Evolutionary conservation across 106 monocot genomes (phyloP).

Genomic region (Platanthera guangdongensis): DNA sequence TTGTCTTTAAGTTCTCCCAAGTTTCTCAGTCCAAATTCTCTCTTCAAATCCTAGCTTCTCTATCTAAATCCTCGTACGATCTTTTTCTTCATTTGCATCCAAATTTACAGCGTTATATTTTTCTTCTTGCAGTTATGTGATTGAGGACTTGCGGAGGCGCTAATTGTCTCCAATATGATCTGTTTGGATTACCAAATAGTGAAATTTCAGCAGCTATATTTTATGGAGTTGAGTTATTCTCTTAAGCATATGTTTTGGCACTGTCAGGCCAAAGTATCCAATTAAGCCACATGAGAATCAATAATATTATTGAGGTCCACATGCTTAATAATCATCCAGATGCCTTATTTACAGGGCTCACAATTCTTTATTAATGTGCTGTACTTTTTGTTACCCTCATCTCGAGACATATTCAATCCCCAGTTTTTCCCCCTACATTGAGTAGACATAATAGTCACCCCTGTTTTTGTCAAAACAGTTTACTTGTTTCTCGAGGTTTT

Average conservation of each 20-base stretch:
- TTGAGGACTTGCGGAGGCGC: too few relatives aligned
- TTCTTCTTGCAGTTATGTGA: too few relatives aligned
- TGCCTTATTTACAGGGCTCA: background rate
- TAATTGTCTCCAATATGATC: background rate
- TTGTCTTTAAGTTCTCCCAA: too few relatives aligned
- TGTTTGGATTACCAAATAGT: background rate
- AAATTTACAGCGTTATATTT: too few relatives aligned
- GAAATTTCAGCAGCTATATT: background rate
- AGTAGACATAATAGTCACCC: background rate
- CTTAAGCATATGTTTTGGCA: background rate
- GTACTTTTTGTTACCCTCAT: background rate
- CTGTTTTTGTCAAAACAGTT: background rate
- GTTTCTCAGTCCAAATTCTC: too few relatives aligned
- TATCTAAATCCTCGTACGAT: too few relatives aligned
- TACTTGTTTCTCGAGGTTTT: background rate
- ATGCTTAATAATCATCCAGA: background rate
- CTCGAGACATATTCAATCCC: background rate
- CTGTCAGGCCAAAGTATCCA: background rate
- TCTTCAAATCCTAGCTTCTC: too few relatives aligned
- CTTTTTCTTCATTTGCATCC: too few relatives aligned
- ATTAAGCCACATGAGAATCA: background rate
- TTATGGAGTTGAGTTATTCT: background rate
- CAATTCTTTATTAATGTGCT: background rate
- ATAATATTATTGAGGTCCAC: background rate
- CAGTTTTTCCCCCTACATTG: background rate